Conservation (phyloP, 148 eudicot genomes). For the Cornus controversa region DNA sequence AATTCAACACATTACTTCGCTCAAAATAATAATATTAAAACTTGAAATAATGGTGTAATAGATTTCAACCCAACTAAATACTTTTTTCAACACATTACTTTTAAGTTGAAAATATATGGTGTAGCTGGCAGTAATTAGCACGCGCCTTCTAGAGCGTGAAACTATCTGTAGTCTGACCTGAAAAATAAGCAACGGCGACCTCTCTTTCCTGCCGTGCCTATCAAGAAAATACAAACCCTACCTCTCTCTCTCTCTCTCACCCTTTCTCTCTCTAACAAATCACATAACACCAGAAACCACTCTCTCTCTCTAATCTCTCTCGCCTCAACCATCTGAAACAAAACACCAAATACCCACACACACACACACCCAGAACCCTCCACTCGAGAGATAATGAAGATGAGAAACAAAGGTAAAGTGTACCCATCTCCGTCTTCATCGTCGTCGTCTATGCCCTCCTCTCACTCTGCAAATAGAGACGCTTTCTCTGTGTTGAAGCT, state of each 20-base stretch:
- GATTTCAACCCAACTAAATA: no score
- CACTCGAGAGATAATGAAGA: constrained; percentile 34
- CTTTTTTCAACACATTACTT: no score
- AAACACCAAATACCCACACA: background rate
- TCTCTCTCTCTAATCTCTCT: background rate
- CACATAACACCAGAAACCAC: background rate
- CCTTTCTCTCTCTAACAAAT: background rate
- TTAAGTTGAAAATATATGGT: no score
- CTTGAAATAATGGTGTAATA: no score
- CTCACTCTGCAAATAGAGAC: constrained; percentile 4
- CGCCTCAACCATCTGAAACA: background rate
- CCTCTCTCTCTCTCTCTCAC: background rate
- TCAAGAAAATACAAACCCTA: constrained; percentile 11
- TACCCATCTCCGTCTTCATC: constrained; percentile 34
- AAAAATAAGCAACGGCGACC: background rate
- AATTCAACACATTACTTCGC: no score
- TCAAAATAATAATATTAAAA: no score
- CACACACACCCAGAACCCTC: background rate
- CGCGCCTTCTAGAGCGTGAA: background rate
- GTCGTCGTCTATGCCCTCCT: background rate
- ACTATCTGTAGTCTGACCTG: background rate
- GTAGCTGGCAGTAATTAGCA: background rate
- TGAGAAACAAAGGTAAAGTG: constrained; percentile 75
- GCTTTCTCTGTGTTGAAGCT: constrained; percentile 37
- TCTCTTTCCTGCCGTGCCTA: background rate